Percentiles rank a stretch among this genome's conserved stretches.
Evolutionary conservation across 2,329 filamentous ascomycete genomes (phyloP).

Genomic region (Colletotrichum ledebouriae): DNA sequence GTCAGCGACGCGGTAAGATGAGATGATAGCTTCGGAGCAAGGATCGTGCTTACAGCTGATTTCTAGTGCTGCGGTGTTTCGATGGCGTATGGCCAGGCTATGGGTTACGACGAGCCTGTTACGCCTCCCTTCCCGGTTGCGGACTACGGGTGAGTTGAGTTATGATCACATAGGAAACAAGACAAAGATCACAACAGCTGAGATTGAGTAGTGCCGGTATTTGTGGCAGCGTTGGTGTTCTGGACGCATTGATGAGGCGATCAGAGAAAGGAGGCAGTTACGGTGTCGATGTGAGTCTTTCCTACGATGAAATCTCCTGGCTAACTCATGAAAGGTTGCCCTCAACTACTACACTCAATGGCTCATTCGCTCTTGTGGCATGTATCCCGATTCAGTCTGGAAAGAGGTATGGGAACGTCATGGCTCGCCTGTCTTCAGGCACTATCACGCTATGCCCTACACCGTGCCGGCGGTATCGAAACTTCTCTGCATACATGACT

Average conservation of each 20-base stretch:
- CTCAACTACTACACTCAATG: constrained; percentile 59
- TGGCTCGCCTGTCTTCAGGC: constrained; percentile 61
- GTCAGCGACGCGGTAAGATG: constrained; percentile 60
- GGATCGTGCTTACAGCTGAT: background rate
- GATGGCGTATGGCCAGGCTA: constrained; percentile 59
- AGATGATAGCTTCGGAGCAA: background rate
- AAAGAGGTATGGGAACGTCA: constrained; percentile 62
- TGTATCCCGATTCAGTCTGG: constrained; percentile 50
- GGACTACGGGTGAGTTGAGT: constrained; percentile 47
- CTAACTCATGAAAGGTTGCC: constrained; percentile 44
- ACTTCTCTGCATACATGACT: constrained; percentile 55
- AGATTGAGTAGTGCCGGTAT: constrained; percentile 54
- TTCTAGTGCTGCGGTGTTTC: constrained; percentile 58
- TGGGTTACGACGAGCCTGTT: constrained; percentile 49
- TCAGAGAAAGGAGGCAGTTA: constrained; percentile 49
- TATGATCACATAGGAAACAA: background rate
- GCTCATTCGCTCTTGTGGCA: constrained; percentile 55
- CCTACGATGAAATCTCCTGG: constrained; percentile 43
- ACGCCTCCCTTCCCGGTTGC: constrained; percentile 51
- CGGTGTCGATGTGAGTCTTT: constrained; percentile 28
- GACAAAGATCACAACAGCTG: background rate
- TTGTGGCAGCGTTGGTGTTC: constrained; percentile 54
- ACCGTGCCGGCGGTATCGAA: constrained; percentile 52
- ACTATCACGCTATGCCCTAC: constrained; percentile 63
- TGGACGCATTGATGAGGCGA: constrained; percentile 57